Evolutionary conservation across 805 yeast species (phyloP), one percentile per base, ranked within the genome.

Genomic region (Millerozyma acaciae): DNA sequence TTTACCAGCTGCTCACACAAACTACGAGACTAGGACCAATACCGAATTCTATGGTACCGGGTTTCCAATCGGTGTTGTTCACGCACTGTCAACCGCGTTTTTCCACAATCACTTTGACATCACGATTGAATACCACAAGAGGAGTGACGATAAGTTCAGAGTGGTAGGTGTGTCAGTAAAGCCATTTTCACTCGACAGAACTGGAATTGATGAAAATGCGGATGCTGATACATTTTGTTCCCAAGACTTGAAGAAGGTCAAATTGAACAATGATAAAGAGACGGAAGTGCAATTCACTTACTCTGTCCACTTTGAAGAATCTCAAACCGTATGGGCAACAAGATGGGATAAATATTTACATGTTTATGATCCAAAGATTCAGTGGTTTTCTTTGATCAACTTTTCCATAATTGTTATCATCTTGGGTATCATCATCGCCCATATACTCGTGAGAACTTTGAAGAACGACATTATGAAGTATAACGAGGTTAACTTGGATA

Each of bases 301-400:
- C 60, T 80, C 93, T 2, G 93, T 90, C 13, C 63, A 55, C 21
- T 93, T 90, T 70, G 56, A 62, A 14, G 74, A 73, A 34, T 81
- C 90, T 6, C 69, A 67, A 5, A 84, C 93, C 2, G 76, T 79
- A 4, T 93, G 97, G 97, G 97, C 97, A 21, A 90, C 97, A 2
- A 80, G 98, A 65, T 93, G 98, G 98, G 98, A 93, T 60, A 86
- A 87, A 60, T 93, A 93, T 56, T 69, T 93, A 50, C 94, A 86
- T 48, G 93, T 84, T 16, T 84, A 80, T 55, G 95, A 86, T 53
- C 94, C 97, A 37, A 82, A 83, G 53, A 84, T 93, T 47, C 97
- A 93, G 64, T 90, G 97, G 97, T 85, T 88, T 50, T 87, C 97
- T 2, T 75, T 93, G 48, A 65, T 88, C 45, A 88, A 88, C 62